A percentile compares a stretch with the other conserved stretches of the same genome.
Conservation (phyloP, 1,139 yeast species). For the Yamadazyma sp. region DNA sequence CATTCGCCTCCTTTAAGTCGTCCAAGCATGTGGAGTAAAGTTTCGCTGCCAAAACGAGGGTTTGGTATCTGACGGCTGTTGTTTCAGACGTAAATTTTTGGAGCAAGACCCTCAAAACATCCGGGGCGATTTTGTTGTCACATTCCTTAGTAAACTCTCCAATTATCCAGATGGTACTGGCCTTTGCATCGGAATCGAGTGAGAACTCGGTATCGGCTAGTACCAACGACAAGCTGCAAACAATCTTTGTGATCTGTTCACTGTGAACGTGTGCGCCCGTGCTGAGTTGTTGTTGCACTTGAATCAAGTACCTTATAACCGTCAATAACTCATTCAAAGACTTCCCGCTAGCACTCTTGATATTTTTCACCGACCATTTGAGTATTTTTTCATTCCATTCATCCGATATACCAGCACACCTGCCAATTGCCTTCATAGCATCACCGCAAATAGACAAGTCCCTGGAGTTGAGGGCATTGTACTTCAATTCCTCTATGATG, state of each 20-base stretch:
- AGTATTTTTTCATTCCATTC: slow-evolving; percentile 39
- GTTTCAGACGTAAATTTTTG: slow-evolving; percentile 57
- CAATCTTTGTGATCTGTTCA: slow-evolving; percentile 33
- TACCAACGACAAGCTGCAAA: slow-evolving; percentile 36
- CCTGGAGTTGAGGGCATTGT: slow-evolving; percentile 50
- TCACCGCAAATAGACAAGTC: slow-evolving; percentile 42
- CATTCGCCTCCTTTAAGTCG: slow-evolving; percentile 12
- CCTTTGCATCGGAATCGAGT: slow-evolving; percentile 59
- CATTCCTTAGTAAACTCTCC: slow-evolving; percentile 69
- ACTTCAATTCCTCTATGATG: slow-evolving; percentile 68
- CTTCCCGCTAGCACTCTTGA: slow-evolving; percentile 27
- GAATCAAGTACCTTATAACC: slow-evolving; percentile 71
- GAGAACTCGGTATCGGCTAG: slow-evolving; percentile 24
- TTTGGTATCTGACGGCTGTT: slow-evolving; percentile 66
- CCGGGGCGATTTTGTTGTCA: slow-evolving; percentile 62
- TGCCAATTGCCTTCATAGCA: slow-evolving; percentile 59
- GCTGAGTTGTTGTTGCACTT: slow-evolving; percentile 37
- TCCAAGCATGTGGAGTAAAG: slow-evolving; percentile 54
- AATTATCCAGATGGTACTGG: slow-evolving; percentile 86
- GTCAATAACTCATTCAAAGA: slow-evolving; percentile 62
- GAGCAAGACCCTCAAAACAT: slow-evolving; percentile 65
- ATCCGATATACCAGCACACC: slow-evolving; percentile 44
- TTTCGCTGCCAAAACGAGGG: slow-evolving; percentile 73
- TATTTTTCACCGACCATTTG: slow-evolving; percentile 42
- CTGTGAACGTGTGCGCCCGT: slow-evolving; percentile 18